Percentiles rank a stretch among this genome's conserved stretches.
Conservation (phyloP, 1,284 basidiomycete genomes). For the Neolentinus lepideus region DNA sequence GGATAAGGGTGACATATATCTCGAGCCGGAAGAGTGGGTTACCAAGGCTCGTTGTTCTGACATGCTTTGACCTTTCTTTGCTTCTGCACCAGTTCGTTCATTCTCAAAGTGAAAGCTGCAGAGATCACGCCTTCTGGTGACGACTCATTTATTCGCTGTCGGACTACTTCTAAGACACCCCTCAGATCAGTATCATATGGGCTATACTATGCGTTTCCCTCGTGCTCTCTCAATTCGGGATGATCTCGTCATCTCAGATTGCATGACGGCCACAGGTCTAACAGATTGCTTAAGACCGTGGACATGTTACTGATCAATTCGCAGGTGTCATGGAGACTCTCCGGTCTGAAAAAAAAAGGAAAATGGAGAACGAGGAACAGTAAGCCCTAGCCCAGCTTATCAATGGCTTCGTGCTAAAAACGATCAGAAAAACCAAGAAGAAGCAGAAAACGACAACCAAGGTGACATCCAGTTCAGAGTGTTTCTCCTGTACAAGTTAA, state of each 20-base stretch:
- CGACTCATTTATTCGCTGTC: constrained; percentile 9
- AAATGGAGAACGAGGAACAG: constrained; percentile 55
- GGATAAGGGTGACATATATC: constrained; percentile 77
- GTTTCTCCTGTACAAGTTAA: constrained; percentile 4
- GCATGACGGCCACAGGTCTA: constrained; percentile 60
- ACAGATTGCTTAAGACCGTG: background rate
- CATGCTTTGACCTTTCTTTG: background rate
- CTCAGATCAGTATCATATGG: constrained; percentile 65
- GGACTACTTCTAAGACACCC: background rate
- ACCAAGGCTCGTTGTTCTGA: background rate
- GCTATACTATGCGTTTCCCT: constrained; percentile 83
- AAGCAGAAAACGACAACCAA: constrained; percentile 50
- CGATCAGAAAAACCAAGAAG: constrained; percentile 48
- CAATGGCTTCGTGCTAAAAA: background rate
- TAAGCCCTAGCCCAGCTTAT: background rate
- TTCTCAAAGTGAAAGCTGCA: constrained; percentile 85
- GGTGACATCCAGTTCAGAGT: constrained; percentile 45
- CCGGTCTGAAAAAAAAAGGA: constrained; percentile 60
- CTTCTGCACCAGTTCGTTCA: constrained; percentile 60
- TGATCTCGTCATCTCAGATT: constrained; percentile 61
- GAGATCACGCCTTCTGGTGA: constrained; percentile 74
- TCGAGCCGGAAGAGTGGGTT: constrained; percentile 71
- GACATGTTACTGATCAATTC: constrained; percentile 3
- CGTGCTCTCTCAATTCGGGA: constrained; percentile 76
- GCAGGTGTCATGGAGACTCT: constrained; percentile 50